phyloP scores from a whole-genome alignment of 2,329 filamentous ascomycete genomes.

The Corniculantispora saksenae region DNA sequence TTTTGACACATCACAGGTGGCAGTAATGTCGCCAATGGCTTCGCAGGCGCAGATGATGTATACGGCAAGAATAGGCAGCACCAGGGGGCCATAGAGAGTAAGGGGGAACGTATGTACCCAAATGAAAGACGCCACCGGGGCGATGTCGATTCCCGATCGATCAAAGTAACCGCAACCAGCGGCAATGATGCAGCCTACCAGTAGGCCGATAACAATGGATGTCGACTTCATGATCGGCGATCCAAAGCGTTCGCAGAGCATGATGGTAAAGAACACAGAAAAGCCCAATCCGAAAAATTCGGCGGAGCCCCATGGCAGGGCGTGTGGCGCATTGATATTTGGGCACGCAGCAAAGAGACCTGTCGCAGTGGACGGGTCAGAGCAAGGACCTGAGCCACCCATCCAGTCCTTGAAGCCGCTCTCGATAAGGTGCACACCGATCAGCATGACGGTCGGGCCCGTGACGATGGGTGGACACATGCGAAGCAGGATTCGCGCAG shows the following conservation, averaged over 20 bases:
- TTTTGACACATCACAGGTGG: conserved; percentile 77
- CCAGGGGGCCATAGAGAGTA: conserved; percentile 69
- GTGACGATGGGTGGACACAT: conserved; percentile 81
- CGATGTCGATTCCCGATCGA: conserved; percentile 66
- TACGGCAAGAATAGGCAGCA: conserved; percentile 69
- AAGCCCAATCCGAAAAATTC: conserved; percentile 80
- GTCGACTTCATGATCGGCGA: conserved; percentile 83
- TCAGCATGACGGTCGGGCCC: conserved; percentile 68
- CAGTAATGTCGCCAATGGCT: conserved; percentile 78
- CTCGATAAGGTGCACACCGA: conserved; percentile 71
- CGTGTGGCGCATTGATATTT: conserved; percentile 65
- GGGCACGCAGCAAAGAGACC: conserved; percentile 67
- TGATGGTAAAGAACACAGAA: conserved; percentile 76
- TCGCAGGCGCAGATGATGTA: conserved; percentile 77
- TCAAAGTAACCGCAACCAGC: conserved; percentile 79
- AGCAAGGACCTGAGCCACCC: conserved; percentile 66
- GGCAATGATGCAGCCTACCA: conserved; percentile 76
- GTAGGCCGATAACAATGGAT: conserved; percentile 72
- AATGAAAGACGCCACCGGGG: conserved; percentile 72
- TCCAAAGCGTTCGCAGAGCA: conserved; percentile 78
- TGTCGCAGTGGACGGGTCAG: conserved; percentile 44
- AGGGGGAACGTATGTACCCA: conserved; percentile 80
- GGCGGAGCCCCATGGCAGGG: conserved; percentile 75
- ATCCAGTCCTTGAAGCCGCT: conserved; percentile 78
- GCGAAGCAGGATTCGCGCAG: conserved; percentile 66